Conservation (phyloP, 2,329 filamentous ascomycete species). For the Diplodia sapinea region DNA sequence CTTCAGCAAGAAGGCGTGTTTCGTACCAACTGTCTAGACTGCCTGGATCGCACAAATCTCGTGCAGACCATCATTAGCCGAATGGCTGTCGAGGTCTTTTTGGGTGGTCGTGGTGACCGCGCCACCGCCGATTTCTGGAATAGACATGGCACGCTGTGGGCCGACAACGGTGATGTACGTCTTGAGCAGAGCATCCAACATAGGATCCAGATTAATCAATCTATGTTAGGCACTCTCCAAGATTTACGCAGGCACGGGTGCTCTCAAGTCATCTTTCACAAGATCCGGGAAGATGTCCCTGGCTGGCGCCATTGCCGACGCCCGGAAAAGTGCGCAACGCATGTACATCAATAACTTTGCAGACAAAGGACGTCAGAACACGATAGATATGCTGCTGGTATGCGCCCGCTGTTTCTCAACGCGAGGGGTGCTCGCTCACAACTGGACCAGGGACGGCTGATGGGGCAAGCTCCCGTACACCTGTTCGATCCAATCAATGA, state of each 20-base stretch:
- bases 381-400: conserved; percentile 83
- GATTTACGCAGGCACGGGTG: conserved; percentile 96
- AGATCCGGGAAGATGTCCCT: conserved; percentile 94
- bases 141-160: conserved; percentile 91
- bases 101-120: conserved; percentile 72
- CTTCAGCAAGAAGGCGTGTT: conserved; percentile 96
- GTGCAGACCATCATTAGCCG: conserved; percentile 95
- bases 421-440: conserved; percentile 7
- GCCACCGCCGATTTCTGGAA: conserved; percentile 86
- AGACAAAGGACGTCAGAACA: conserved; percentile 90
- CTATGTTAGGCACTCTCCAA: conserved; percentile 69
- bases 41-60: conserved; percentile 91
- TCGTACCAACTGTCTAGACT: conserved; percentile 94
- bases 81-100: conserved; percentile 86
- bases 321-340: conserved; percentile 89
- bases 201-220: neutral
- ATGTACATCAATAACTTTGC: conserved; percentile 98
- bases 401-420: neutral
- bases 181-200: neutral
- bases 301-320: conserved; percentile 91
- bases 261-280: conserved; percentile 93
- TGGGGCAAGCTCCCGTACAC: conserved; percentile 82
- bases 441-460: conserved; percentile 66
- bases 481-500: conserved; percentile 96
- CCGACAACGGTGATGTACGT: conserved; percentile 86